phyloP scores from a whole-genome alignment of 2,329 filamentous ascomycete species.

The Fusarium musae region DNA sequence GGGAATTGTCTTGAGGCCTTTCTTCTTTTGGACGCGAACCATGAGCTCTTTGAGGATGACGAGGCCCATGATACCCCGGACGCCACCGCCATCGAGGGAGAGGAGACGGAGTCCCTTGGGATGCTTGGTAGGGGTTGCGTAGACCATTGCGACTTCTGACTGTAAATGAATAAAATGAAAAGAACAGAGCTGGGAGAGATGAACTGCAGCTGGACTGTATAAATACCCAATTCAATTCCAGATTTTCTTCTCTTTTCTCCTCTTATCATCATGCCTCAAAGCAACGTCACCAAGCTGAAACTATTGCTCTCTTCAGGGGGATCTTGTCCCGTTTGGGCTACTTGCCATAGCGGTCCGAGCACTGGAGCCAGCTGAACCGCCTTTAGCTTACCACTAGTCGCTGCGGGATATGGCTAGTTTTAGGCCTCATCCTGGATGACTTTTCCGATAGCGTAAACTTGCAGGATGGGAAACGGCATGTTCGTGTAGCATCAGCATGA shows the following conservation, averaged over 20 bases:
- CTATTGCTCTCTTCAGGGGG: neutral
- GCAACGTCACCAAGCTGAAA: neutral
- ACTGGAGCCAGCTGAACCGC: neutral
- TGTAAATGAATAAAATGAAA: neutral
- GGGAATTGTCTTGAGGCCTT: neutral
- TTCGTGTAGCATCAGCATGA: neutral
- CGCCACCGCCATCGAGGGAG: conserved; percentile 1
- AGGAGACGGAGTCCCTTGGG: conserved; percentile 8
- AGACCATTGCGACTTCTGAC: neutral
- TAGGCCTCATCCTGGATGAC: fast-evolving
- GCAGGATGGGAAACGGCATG: neutral
- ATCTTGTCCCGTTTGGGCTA: neutral
- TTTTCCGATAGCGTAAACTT: no score
- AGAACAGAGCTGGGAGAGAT: fast-evolving
- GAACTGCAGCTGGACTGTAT: neutral
- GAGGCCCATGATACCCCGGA: conserved; percentile 13
- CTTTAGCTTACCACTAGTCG: neutral
- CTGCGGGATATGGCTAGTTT: neutral
- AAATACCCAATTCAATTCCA: neutral
- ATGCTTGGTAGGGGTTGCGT: neutral
- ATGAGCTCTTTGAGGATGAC: conserved; percentile 17
- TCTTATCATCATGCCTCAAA: neutral
- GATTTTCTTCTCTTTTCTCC: fast-evolving
- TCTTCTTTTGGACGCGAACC: conserved; percentile 1
- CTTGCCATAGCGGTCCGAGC: neutral